Conservation (phyloP, 768 basidiomycete genomes). For the Rhodotorula graminis region DNA sequence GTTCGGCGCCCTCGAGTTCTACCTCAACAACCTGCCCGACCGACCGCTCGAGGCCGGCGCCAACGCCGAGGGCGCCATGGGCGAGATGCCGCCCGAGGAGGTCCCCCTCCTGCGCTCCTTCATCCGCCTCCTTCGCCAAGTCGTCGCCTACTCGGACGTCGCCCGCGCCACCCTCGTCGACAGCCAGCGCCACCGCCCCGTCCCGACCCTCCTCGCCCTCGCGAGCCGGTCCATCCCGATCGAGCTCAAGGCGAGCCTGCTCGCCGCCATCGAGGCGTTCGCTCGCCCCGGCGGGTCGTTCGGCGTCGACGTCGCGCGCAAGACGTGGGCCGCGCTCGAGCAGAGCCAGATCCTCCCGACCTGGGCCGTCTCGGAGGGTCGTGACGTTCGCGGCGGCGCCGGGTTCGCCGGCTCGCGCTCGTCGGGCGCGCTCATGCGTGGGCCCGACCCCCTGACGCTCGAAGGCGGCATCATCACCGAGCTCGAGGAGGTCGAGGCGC, state of each 20-base stretch:
- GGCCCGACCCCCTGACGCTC: conserved; percentile 56
- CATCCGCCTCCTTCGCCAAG: conserved; percentile 69
- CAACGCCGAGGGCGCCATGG: conserved; percentile 41
- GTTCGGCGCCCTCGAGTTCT: conserved; percentile 69
- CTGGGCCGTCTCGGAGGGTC: conserved; percentile 47
- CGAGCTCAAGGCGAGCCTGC: conserved; percentile 81
- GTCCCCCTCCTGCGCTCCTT: conserved; percentile 74
- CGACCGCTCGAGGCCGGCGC: conserved; percentile 53
- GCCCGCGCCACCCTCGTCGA: conserved; percentile 73
- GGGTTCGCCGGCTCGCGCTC: conserved; percentile 24
- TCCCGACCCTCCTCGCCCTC: conserved; percentile 71
- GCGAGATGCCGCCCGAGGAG: conserved; percentile 58
- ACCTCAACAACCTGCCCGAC: conserved; percentile 58
- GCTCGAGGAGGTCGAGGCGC: conserved; percentile 78
- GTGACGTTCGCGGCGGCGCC: conserved; percentile 24
- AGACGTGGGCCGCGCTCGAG: conserved; percentile 80
- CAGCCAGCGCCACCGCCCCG: conserved; percentile 72
- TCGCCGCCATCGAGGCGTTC: conserved; percentile 75
- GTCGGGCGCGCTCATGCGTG: conserved; percentile 45
- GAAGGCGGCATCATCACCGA: conserved; percentile 74
- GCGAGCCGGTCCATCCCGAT: conserved; percentile 75
- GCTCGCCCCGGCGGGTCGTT: conserved; percentile 60
- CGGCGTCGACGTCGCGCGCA: conserved; percentile 74
- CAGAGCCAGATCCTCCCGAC: conserved; percentile 60
- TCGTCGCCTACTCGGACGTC: conserved; percentile 67